phyloP scores from a whole-genome alignment of 306 rosid species.

The Quercus rubra region DNA sequence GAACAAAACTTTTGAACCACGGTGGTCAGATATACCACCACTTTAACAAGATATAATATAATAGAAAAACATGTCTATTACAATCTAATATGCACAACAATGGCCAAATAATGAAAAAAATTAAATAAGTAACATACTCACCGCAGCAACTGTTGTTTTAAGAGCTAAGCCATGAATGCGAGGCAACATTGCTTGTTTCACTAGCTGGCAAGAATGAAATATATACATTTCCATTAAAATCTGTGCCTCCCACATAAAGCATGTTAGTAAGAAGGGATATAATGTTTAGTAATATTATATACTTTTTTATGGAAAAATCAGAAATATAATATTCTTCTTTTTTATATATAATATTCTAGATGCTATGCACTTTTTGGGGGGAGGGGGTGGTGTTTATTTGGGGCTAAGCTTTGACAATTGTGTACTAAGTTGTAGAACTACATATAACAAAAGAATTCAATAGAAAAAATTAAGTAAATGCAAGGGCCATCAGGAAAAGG shows the following conservation, averaged over 20 bases:
- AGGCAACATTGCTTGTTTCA: conserved; percentile 84
- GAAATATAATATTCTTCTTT: no score
- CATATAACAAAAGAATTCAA: no score
- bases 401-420: no score
- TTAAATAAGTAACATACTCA: conserved; percentile 39
- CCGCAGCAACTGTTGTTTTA: conserved; percentile 97
- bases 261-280: conserved; percentile 6
- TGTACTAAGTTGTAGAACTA: no score
- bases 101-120: not conserved
- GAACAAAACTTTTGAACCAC: not conserved
- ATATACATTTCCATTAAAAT: conserved; percentile 11
- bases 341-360: no score
- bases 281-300: not conserved
- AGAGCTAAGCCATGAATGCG: conserved; percentile 96
- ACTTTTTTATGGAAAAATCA: not conserved
- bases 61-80: not conserved
- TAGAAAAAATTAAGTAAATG: no score
- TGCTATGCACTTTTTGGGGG: no score
- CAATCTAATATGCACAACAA: not conserved
- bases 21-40: not conserved
- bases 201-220: conserved; percentile 55
- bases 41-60: not conserved
- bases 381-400: no score
- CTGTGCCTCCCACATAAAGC: conserved; percentile 10
- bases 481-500: no score